phyloP scores from a whole-genome alignment of 1,139 yeast genomes.

The Arxiozyma bovina region DNA sequence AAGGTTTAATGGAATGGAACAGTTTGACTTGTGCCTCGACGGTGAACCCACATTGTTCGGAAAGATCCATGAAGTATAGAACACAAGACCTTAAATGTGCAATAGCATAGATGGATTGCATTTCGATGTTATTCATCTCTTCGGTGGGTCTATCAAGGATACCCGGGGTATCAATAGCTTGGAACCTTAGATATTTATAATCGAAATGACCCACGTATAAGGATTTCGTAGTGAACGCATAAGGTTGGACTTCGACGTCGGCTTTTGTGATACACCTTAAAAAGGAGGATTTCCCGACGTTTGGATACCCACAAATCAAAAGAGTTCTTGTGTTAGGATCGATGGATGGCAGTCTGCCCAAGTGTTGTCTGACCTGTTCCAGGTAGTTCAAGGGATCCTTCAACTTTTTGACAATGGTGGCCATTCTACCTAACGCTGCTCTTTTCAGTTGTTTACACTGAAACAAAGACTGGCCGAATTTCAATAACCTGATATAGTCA shows the following conservation, averaged over 20 bases:
- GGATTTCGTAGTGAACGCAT: constrained; percentile 95
- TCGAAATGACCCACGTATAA: constrained; percentile 96
- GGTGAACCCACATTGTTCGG: constrained; percentile 98
- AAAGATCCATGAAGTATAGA: constrained; percentile 92
- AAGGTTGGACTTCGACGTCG: constrained; percentile 97
- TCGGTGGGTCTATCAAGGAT: constrained; percentile 97
- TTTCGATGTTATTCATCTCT: constrained; percentile 98
- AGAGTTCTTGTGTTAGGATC: constrained; percentile 98
- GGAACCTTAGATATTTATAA: constrained; percentile 92
- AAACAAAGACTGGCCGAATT: constrained; percentile 94
- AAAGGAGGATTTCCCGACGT: constrained; percentile 96
- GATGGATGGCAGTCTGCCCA: constrained; percentile 95
- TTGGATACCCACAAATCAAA: constrained; percentile 96
- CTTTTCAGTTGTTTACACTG: constrained; percentile 97
- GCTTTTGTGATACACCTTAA: constrained; percentile 91
- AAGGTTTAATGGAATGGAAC: constrained; percentile 92
- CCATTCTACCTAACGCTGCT: constrained; percentile 99
- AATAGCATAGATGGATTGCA: constrained; percentile 97
- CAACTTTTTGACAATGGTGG: constrained; percentile 87
- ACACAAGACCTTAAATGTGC: constrained; percentile 97
- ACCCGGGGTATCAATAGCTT: constrained; percentile 99
- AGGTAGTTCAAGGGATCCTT: constrained; percentile 88
- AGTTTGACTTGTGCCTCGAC: constrained; percentile 95
- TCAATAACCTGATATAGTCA: constrained; percentile 85
- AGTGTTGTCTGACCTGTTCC: constrained; percentile 98